Base-by-base conservation (phyloP, 2,329 filamentous ascomycete species). In the Podosphaera aphanis region DNA sequence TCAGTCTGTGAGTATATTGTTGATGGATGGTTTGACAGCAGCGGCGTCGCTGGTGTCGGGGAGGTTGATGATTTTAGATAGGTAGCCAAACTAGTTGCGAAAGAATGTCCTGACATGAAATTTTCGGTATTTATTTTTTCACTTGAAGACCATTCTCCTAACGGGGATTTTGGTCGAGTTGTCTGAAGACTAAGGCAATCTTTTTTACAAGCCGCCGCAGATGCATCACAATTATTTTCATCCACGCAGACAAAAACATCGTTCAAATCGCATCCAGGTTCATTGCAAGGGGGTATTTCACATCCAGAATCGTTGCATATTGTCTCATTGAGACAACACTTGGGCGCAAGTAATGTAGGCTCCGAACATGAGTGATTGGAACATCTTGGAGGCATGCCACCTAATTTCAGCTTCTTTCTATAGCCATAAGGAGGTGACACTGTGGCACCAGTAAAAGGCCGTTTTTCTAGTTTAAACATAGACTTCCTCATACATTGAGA, bases 281-380 rank as follows among this genome's bases (percentile, higher is more conserved):
- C 41, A 20, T n/a, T 43, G 25, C 41, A 43, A 13, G 41, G 27
- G 27, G 41, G 41, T 20, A 43, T 13, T 43, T 43, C 25, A 21
- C 41, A 43, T 33, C 33, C 27, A 19, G 41, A 33, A 33, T 43
- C 27, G 29, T 43, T 18, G 41, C 41, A 43, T 33, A 43, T 43
- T 13, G 25, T 19, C 11, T 27, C 25, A 15, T 35, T 43, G 13
- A 33, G 41, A 35, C 41, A 33, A 20, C 29, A 20, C 19, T 19
- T 27, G 18, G 29, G 16, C 4, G 20, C 41, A 19, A 16, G 25
- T 13, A 19, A 19, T 3, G 16, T 10, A 20, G 6, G 15, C 18
- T 33, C 25, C 5, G 18, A 19, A 16, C n/a, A 4, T 2, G 18
- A 16, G n/a, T 8, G 19, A 43, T 15, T 33, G 25, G 41, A 4